Percentiles rank a stretch among this genome's conserved stretches.
Conservation (phyloP, 306 rosid genomes). For the Glycine soja region DNA sequence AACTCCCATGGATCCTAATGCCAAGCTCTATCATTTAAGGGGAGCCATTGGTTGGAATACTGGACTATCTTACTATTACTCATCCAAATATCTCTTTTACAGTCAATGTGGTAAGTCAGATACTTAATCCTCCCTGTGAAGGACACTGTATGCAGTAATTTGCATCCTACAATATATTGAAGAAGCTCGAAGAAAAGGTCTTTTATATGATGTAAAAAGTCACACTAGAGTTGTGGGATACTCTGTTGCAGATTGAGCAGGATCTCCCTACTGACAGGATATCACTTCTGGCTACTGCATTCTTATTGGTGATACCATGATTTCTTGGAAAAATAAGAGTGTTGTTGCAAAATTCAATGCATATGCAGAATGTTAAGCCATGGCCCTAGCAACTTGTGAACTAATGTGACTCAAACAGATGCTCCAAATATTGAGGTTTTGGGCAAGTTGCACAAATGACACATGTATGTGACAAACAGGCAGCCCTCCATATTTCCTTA, state of each 20-base stretch:
- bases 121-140: neutral
- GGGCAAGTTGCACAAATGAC: neutral
- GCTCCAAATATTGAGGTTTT: neutral
- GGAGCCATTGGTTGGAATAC: neutral
- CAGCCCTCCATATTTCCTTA: neutral
- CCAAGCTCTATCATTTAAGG: neutral
- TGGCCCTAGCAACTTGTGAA: neutral
- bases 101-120: neutral
- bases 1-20: neutral
- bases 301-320: neutral
- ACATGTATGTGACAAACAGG: neutral
- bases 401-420: neutral
- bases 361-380: neutral
- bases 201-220: neutral
- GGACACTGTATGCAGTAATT: neutral
- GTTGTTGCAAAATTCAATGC: neutral
- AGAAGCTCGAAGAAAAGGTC: neutral
- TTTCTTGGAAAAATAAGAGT: neutral
- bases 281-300: neutral
- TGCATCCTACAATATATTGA: neutral
- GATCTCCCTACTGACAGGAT: neutral
- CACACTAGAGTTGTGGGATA: neutral
- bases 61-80: neutral
- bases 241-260: neutral
- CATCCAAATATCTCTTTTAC: constrained; percentile 1